Conservation (phyloP, 2,329 filamentous ascomycete genomes). For the Hortaea sp. region DNA sequence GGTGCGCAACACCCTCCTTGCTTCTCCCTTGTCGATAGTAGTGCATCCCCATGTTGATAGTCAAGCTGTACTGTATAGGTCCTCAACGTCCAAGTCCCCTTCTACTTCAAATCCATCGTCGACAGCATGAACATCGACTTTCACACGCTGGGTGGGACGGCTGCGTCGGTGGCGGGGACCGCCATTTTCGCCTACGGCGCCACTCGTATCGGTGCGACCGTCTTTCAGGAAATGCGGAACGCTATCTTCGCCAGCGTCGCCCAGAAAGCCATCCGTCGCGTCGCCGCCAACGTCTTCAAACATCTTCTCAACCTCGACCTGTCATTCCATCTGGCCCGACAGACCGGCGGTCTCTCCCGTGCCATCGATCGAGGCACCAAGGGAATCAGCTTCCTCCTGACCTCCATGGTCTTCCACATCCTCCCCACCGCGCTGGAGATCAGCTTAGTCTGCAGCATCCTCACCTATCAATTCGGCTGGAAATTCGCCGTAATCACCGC, state of each 20-base stretch:
- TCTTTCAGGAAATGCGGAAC: slow-evolving; percentile 91
- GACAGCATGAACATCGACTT: slow-evolving; percentile 97
- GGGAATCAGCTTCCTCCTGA: slow-evolving; percentile 92
- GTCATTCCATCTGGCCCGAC: slow-evolving; percentile 85
- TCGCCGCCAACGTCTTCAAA: slow-evolving; percentile 85
- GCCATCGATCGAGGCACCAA: slow-evolving; percentile 96
- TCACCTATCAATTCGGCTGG: slow-evolving; percentile 90
- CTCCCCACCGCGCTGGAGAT: slow-evolving; percentile 91
- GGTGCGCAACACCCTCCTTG: slow-evolving; percentile 31
- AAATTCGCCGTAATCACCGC: slow-evolving; percentile 88
- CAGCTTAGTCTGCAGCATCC: slow-evolving; percentile 85
- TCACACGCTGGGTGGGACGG: slow-evolving; percentile 74
- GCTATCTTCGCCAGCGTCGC: slow-evolving; percentile 95
- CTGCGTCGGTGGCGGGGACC: slow-evolving; percentile 76
- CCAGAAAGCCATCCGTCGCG: slow-evolving; percentile 87
- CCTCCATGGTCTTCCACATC: slow-evolving; percentile 97
- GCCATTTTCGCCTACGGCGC: slow-evolving; percentile 85
- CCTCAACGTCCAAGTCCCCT: slow-evolving; percentile 93
- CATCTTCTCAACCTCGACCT: slow-evolving; percentile 83
- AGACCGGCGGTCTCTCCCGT: slow-evolving; percentile 86
- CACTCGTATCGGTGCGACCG: slow-evolving; percentile 74
- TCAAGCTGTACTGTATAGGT: slow-evolving; percentile 33
- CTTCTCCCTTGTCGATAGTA: neutral
- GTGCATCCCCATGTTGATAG: slow-evolving; percentile 23
- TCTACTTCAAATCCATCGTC: slow-evolving; percentile 97